These are phyloP conservation scores for Cymbopogon flexuosus DNA, from an alignment of 202 grass and related monocot genomes.

Conservation along the genomic window DNA sequence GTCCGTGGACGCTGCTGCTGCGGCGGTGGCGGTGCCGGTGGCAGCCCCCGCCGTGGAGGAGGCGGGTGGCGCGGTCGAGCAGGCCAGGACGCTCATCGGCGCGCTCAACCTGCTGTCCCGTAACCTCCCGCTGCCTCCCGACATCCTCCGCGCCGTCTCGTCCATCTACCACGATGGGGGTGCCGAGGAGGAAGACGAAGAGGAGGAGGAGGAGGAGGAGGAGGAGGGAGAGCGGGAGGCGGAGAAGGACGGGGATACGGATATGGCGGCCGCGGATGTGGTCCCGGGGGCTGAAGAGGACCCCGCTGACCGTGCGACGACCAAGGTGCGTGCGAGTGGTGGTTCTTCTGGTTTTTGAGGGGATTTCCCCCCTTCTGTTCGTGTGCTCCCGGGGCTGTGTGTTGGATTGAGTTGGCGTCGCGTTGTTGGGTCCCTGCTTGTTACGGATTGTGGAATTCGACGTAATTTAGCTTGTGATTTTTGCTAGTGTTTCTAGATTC, in stretches of 20 bases:
- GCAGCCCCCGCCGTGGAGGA: not conserved
- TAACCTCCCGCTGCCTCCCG: slow-evolving; percentile 88
- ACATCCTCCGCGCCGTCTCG: slow-evolving; percentile 62
- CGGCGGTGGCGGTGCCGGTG: not conserved
- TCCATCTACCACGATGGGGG: slow-evolving; percentile 64
- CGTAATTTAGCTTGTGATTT: slow-evolving; percentile 17
- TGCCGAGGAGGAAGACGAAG: slow-evolving; percentile 11
- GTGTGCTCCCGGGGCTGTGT: not conserved
- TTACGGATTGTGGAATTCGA: not conserved
- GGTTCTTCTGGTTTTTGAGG: not conserved
- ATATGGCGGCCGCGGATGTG: not conserved
- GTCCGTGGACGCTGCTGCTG: slow-evolving; percentile 45
- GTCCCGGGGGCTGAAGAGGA: not conserved
- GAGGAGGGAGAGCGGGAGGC: not conserved
- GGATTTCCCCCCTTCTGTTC: not conserved
- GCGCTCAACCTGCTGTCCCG: slow-evolving; percentile 91
- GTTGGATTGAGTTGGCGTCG: slow-evolving; percentile 12
- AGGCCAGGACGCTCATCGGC: slow-evolving; percentile 77
- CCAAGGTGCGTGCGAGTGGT: slow-evolving; percentile 23
- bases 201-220: not conserved
- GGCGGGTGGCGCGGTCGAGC: slow-evolving; percentile 41
- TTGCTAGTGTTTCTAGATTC: not conserved
- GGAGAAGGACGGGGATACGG: not conserved
- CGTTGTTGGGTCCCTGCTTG: not conserved
- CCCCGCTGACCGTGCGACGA: not conserved